Conservation (phyloP, 116 monocot genomes). For the Dioscorea cayenensis region DNA sequence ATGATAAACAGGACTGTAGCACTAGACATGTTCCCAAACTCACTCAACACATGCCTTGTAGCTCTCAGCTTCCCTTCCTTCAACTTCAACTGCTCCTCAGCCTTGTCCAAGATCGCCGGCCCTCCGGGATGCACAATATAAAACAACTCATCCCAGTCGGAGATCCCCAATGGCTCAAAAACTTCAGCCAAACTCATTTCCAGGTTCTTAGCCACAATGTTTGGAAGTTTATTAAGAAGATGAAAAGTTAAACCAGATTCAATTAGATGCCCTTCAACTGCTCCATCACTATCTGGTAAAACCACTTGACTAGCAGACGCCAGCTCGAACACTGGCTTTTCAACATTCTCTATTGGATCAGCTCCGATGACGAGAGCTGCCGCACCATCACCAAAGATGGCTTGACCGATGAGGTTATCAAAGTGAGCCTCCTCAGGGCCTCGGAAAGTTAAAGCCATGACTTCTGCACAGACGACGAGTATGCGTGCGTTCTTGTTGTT, state of each 20-base stretch:
- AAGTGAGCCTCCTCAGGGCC: not conserved
- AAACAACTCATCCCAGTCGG: constrained; percentile 2
- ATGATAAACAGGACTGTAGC: constrained; percentile 5
- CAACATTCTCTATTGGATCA: not conserved
- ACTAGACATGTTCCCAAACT: constrained; percentile 11
- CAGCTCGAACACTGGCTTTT: not conserved
- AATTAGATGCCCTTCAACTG: not conserved
- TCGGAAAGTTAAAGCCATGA: not conserved
- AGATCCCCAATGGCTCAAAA: not conserved
- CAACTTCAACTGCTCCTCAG: not conserved
- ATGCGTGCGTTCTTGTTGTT: constrained; percentile 35
- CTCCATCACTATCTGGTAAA: not conserved
- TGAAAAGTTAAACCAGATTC: not conserved
- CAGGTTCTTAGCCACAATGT: not conserved
- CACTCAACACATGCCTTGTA: not conserved
- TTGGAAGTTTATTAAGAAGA: not conserved
- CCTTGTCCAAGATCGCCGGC: not conserved
- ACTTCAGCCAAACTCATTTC: not conserved
- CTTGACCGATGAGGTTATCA: constrained; percentile 6
- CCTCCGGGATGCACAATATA: constrained; percentile 4
- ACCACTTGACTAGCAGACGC: not conserved
- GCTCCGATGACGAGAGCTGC: constrained; percentile 9
- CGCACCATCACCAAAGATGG: constrained; percentile 2
- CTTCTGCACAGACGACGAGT: constrained; percentile 11
- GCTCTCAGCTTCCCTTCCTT: not conserved